These are phyloP conservation scores for Aotearoamyces nothofagi DNA, from an alignment of 2,329 filamentous ascomycete genomes.

Conservation along the genomic window DNA sequence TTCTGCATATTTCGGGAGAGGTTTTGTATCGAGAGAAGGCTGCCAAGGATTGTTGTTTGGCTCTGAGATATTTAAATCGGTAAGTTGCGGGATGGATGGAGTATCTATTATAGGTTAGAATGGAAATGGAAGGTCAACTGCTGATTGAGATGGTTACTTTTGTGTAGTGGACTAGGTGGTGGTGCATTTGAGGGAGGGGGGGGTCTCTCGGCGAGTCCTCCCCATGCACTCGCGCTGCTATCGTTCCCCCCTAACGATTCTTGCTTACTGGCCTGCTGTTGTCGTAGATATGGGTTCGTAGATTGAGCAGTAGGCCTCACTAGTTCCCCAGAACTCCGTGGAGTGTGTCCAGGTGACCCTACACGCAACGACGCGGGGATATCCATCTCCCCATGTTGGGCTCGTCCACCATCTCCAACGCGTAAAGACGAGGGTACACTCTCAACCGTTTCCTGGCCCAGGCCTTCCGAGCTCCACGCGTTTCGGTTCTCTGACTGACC, in stretches of 20 bases:
- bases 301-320: constrained; percentile 6
- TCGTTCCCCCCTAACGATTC: constrained; percentile 9
- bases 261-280: constrained; percentile 8
- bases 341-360: constrained; percentile 10
- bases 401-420: background rate
- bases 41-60: constrained; percentile 19
- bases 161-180: constrained; percentile 7
- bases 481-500: constrained; percentile 8
- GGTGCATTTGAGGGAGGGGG: constrained; percentile 5
- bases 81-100: background rate
- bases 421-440: background rate
- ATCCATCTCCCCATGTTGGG: background rate
- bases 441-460: background rate
- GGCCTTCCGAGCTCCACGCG: constrained; percentile 9
- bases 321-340: constrained; percentile 11
- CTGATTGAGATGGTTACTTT: constrained; percentile 12
- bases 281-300: constrained; percentile 18
- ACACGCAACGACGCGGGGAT: constrained; percentile 15
- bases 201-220: constrained; percentile 7
- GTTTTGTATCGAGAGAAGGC: constrained; percentile 10
- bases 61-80: constrained; percentile 6
- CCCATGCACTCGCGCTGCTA: constrained; percentile 16
- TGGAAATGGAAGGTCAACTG: no score
- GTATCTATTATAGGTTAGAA: no score
- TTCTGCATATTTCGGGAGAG: constrained; percentile 5